Conservation (phyloP, 495 filamentous ascomycete genomes). For the Venustampulla echinocandica region DNA sequence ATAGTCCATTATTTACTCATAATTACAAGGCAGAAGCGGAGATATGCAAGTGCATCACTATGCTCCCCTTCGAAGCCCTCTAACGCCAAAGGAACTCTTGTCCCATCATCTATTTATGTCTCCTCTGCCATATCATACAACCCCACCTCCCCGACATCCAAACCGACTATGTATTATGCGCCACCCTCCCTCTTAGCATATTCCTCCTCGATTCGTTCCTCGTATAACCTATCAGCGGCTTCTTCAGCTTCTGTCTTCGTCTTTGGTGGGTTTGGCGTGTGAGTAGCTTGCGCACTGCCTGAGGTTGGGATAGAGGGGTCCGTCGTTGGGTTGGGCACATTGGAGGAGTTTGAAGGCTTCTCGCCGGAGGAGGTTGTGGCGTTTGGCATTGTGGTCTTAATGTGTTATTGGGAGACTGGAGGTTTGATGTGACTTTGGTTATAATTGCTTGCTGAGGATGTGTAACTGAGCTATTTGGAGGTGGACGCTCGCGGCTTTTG, state of each 20-base stretch:
- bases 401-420: conserved; percentile 33
- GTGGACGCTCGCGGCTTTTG: too few relatives aligned
- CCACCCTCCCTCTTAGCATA: conserved; percentile 31
- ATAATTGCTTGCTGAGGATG: neutral
- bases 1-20: neutral
- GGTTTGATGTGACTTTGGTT: neutral
- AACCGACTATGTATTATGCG: conserved; percentile 11
- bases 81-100: neutral
- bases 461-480: neutral
- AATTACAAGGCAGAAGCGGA: neutral
- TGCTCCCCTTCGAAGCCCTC: neutral
- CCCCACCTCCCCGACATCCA: neutral
- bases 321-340: conserved; percentile 10
- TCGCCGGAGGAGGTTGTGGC: conserved; percentile 23
- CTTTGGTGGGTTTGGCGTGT: neutral
- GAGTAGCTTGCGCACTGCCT: neutral
- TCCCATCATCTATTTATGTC: neutral
- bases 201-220: conserved; percentile 27
- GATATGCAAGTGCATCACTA: neutral
- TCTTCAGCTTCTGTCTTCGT: conserved; percentile 7
- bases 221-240: conserved; percentile 21
- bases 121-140: neutral
- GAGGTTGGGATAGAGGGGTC: conserved; percentile 14
- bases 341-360: conserved; percentile 25
- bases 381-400: conserved; percentile 23